Evolutionary conservation across 805 yeast genomes (phyloP).

Genomic region (Priceomyces melissophilus): DNA sequence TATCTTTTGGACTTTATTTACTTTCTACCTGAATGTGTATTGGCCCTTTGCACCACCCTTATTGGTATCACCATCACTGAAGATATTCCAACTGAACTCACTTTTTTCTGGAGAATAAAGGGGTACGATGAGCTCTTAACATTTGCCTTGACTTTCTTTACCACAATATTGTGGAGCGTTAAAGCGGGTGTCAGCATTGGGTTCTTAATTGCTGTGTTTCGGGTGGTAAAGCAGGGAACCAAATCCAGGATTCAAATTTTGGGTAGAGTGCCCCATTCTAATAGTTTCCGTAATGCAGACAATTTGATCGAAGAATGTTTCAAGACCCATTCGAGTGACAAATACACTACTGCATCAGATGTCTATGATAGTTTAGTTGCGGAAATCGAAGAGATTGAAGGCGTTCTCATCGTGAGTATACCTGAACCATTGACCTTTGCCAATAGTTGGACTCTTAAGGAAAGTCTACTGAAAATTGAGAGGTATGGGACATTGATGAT

Average conservation of each 20-base stretch:
- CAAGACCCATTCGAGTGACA: constrained; percentile 19
- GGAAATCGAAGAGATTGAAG: constrained; percentile 51
- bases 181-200: constrained; percentile 38
- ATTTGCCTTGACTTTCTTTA: constrained; percentile 18
- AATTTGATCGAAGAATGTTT: constrained; percentile 44
- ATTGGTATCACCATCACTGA: constrained; percentile 51
- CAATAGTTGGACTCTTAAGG: constrained; percentile 72
- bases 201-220: constrained; percentile 28
- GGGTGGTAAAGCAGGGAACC: constrained; percentile 67
- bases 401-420: constrained; percentile 72
- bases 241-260: constrained; percentile 80
- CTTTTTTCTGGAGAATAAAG: constrained; percentile 27
- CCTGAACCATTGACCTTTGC: constrained; percentile 91
- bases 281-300: constrained; percentile 69
- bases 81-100: constrained; percentile 32
- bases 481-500: constrained; percentile 67
- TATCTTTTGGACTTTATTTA: constrained; percentile 23
- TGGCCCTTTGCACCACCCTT: constrained; percentile 32
- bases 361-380: constrained; percentile 17
- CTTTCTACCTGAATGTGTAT: constrained; percentile 31
- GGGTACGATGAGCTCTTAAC: constrained; percentile 29
- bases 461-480: constrained; percentile 66
- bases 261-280: constrained; percentile 47
- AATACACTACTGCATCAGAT: constrained; percentile 3
- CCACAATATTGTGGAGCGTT: constrained; percentile 35